Conservation (phyloP, 768 basidiomycete species). For the Obba rivulosa region DNA sequence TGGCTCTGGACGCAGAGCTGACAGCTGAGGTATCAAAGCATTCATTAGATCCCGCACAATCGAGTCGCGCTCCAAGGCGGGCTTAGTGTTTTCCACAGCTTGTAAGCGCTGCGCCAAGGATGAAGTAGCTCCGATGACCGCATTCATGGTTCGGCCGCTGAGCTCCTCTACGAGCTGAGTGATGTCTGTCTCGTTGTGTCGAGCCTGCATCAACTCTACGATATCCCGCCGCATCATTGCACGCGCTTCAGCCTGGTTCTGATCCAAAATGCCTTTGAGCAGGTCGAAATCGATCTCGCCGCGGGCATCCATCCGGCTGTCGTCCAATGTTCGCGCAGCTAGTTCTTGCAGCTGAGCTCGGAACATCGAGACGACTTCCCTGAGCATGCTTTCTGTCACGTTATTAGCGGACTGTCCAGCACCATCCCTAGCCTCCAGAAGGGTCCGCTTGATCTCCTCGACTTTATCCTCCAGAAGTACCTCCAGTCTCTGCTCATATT, state of each 20-base stretch:
- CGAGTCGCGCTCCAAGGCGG: constrained; percentile 48
- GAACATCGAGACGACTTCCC: constrained; percentile 64
- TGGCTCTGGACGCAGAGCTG: constrained; percentile 54
- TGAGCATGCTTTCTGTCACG: constrained; percentile 55
- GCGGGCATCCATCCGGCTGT: constrained; percentile 63
- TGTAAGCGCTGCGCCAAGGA: constrained; percentile 55
- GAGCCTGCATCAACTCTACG: constrained; percentile 42
- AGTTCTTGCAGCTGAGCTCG: constrained; percentile 63
- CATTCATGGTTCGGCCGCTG: constrained; percentile 48
- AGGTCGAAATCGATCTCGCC: constrained; percentile 78
- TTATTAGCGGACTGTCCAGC: constrained; percentile 27
- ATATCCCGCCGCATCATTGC: constrained; percentile 56
- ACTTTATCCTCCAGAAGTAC: constrained; percentile 69
- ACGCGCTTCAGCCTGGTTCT: constrained; percentile 59
- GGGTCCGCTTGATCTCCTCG: constrained; percentile 39
- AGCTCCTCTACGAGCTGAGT: constrained; percentile 49
- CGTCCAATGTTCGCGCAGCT: constrained; percentile 50
- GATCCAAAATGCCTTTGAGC: constrained; percentile 63
- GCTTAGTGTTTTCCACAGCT: constrained; percentile 36
- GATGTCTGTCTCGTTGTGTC: constrained; percentile 22
- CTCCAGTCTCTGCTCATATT: constrained; percentile 56
- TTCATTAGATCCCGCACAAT: constrained; percentile 57
- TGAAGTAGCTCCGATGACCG: constrained; percentile 56
- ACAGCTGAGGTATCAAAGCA: constrained; percentile 56
- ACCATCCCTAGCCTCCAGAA: constrained; percentile 19